Base-by-base conservation (phyloP, 23 red algal genomes). In the Agarophyton chilense region DNA sequence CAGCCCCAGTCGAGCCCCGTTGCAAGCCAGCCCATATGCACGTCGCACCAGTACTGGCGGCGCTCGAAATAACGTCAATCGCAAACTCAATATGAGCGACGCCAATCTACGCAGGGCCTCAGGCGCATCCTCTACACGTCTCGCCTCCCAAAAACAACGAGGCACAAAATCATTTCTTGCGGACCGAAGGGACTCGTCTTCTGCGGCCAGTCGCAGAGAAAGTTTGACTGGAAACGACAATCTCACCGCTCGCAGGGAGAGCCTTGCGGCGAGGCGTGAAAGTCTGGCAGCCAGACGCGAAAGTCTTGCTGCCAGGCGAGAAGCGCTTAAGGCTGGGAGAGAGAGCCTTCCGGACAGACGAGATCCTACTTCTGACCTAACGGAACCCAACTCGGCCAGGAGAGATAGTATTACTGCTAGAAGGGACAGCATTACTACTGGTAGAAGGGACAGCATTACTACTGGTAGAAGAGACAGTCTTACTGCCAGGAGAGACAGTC, bases 11-110 rank as follows among this genome's bases (percentile, higher is more conserved):
- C 28, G 79, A 66, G 31, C 79, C 42, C 55, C 56, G 39, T 24
- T 83, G 40, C 79, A 83, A 56, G 79, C 79, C 55, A 83, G 79
- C 39, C 79, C 79, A 13, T 83, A 83, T 17, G 79, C 79, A 2
- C 51, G 79, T 58, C 28, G 79, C 14, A 83, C 55, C 56, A 65
- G 55, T 31, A 24, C 52, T 22, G 79, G 55, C 6, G 79, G 34
- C 17, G 56, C 53, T 45, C 6, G 68, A 74, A 74, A 7, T 25
- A 74, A 16, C 24, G 68, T 74, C 43, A 74, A 47, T 18, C 38
- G 68, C n/a, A 74, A 74, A 26, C 43, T 74, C 10, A 74, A 74
- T 39, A 74, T 74, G 68, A 16, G 41, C 9, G 68, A 74, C n/a
- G 10, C 40, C 41, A 46, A 43, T 43, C 68, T 33, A 6, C 68